Conservation (phyloP, 2,329 filamentous ascomycete species). For the Sporothrix euskadiensis region DNA sequence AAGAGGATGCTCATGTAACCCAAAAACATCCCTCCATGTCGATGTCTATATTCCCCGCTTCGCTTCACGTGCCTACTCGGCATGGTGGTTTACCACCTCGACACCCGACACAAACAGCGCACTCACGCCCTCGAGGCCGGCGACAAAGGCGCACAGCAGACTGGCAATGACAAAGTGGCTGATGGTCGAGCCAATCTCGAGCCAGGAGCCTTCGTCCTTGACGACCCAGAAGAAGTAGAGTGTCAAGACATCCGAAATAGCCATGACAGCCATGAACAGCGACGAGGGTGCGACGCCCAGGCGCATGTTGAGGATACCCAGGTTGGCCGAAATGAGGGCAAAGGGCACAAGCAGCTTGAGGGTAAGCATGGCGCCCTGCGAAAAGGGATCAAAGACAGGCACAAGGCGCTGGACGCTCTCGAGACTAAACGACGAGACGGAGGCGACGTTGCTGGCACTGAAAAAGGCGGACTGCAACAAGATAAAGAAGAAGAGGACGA, state of each 20-base stretch:
- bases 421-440: conserved; percentile 87
- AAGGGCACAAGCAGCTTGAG: conserved; percentile 94
- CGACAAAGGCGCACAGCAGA: conserved; percentile 85
- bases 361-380: conserved; percentile 81
- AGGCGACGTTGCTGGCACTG: conserved; percentile 93
- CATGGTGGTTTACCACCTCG: conserved; percentile 52
- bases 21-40: too few relatives aligned
- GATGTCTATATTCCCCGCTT: background rate
- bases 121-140: conserved; percentile 80
- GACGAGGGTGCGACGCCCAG: conserved; percentile 83
- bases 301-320: conserved; percentile 86
- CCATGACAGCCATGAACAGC: conserved; percentile 93
- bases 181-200: conserved; percentile 96
- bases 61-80: background rate
- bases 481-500: conserved; percentile 92
- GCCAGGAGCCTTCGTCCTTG: conserved; percentile 92
- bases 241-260: conserved; percentile 85
- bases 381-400: conserved; percentile 91
- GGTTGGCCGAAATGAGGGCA: conserved; percentile 83
- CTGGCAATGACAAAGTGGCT: conserved; percentile 95
- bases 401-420: conserved; percentile 86
- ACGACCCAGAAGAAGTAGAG: conserved; percentile 98
- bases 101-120: conserved; percentile 80
- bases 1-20: too few relatives aligned
- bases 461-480: conserved; percentile 96